A percentile compares a stretch with the other conserved stretches of the same genome.
These are phyloP conservation scores for Taphrina pruni DNA, from an alignment of 1,139 yeast genomes.

Conservation along the genomic window DNA sequence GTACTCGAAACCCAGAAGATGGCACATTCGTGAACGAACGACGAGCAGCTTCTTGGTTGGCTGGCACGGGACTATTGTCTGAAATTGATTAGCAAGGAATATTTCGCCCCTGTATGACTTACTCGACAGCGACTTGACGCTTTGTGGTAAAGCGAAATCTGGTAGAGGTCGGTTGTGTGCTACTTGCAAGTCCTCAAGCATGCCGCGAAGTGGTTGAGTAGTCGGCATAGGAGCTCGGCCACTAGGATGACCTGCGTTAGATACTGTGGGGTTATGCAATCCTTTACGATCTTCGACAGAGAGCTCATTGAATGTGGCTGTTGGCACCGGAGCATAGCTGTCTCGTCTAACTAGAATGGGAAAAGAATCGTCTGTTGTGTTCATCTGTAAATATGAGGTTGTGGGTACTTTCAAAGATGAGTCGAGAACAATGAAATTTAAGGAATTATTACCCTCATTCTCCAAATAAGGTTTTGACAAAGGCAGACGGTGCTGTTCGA, in stretches of 20 bases:
- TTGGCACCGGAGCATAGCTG: constrained; percentile 11
- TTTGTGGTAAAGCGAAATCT: background rate
- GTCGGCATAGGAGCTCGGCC: background rate
- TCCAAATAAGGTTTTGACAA: constrained; percentile 9
- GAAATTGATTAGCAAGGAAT: no score
- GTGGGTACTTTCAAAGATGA: constrained; percentile 33
- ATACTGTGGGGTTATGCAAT: background rate
- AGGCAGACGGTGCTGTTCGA: constrained; percentile 10
- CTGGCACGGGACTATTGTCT: background rate
- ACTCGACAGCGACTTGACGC: constrained; percentile 7
- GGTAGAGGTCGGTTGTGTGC: constrained; percentile 18
- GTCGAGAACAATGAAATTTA: background rate
- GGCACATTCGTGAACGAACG: background rate
- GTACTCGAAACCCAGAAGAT: constrained; percentile 5
- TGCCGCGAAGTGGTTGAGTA: constrained; percentile 9
- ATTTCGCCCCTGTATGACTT: background rate
- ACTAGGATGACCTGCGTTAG: constrained; percentile 1
- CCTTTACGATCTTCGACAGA: constrained; percentile 4
- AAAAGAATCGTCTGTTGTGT: constrained; percentile 55
- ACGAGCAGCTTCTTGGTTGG: background rate
- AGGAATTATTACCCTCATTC: constrained; percentile 3
- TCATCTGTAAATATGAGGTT: constrained; percentile 49
- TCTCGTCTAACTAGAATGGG: constrained; percentile 54
- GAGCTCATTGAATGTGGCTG: constrained; percentile 6
- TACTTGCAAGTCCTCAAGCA: constrained; percentile 20